Evolutionary conservation across 2,329 filamentous ascomycete genomes (phyloP), one percentile per base, ranked within the genome.

Genomic region (Colletotrichum lupini): DNA sequence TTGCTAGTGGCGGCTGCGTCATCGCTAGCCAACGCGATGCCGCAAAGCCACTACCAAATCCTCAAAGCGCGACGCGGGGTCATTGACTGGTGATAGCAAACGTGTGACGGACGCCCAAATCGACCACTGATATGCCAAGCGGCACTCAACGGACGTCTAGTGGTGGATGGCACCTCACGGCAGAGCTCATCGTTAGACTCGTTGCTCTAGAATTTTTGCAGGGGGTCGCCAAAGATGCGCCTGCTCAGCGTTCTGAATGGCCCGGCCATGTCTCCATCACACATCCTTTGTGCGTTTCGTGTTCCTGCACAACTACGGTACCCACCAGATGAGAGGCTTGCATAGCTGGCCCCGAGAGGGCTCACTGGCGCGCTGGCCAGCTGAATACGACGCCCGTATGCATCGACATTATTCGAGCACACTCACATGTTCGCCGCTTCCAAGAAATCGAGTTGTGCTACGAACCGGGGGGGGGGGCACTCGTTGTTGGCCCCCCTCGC

Each of bases 211-310:
- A 61, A 30, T 67, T 57, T 37, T 57, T 35, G 62, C 57, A 62
- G 56, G 57, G 55, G 69, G 60, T 46, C 46, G 24, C 46, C 67
- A 19, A 46, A 57, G 42, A 53, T 37, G 70, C 58, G 64, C 42
- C 71, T 35, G 61, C n/a, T 37, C 24, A 57, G 56, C 37, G 52
- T 26, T 62, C 61, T 74, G 60, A 74, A 62, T 74, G 72, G 72
- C 56, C 62, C 57, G 26, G 56, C 22, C 52, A 14, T 14, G 59
- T 37, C 52, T 61, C 71, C 60, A 73, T 73, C 67, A 62, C 61
- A 46, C 60, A 72, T 73, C 63, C 63, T 74, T 74, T 74, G 72
- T 74, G 72, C 32, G 72, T 74, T 72, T 74, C 68, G 68, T 60
- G 49, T 74, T 67, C 56, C 71, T 74, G 71, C 56, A 74, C 71